Base-by-base conservation (phyloP, 805 yeast species). In the Tetrapisispora nanseiensis region DNA sequence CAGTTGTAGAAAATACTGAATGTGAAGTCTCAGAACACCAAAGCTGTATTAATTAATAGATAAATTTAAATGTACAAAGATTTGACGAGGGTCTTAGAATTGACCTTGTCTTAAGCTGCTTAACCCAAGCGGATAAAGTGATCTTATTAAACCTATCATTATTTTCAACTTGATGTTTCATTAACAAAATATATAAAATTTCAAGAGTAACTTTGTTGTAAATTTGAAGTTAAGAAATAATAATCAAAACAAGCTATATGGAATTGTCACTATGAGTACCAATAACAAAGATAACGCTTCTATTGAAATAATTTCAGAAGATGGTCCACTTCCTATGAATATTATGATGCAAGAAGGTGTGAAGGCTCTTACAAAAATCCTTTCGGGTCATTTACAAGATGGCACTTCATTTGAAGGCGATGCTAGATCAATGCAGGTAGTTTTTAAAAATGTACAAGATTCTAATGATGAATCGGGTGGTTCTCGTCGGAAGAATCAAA, bases 321-420 rank as follows among this genome's bases (percentile, higher is more conserved):
- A 52, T 46, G 62, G 61, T 1, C 56, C 61, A 3, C 48, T 57
- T 19, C 59, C 62, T 21, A 51, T 60, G 24, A 55, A 56, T 41
- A 48, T 56, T 15, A 57, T 60, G 63, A 57, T 59, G 61, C 62
- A 56, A 49, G 61, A 60, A 43, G 63, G 65, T 37, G 60, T 60
- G 13, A 58, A 59, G 34, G 63, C 63, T 2, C 33, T 60, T 16
- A 54, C 60, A 1, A 57, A 56, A 40, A 53, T 58, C 16, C 42
- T 60, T 29, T 49, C 62, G 5, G 50, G 51, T 18, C 62, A 56
- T 37, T 33, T 56, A 20, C 60, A 56, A 42, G 62, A 57, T 32
- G 40, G 56, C 40, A 29, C 51, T 40, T 39, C 41, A 27, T 43
- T 46, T 47, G 44, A 49, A 37, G 38, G 41, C 15, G 37, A 43